Evolutionary conservation across 768 basidiomycete genomes (phyloP), one percentile per base, ranked within the genome.

Genomic region (Collybia sp.): DNA sequence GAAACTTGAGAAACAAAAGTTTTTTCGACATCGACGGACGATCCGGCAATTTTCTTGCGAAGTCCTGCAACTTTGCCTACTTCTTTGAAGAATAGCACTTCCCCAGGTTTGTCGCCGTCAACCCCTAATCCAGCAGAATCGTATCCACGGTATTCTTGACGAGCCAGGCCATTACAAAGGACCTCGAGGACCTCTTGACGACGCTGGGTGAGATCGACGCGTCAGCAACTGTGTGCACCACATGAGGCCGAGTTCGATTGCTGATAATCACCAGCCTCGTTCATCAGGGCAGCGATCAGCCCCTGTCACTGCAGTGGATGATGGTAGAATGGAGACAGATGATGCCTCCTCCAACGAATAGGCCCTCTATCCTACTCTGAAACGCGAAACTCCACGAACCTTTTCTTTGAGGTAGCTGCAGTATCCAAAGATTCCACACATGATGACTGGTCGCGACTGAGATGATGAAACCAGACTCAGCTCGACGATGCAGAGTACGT

Each of bases 371-470:
- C 25, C 25, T 25, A 25, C 25, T 25, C 8, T 25, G 25, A 25
- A 25, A 25, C 25, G 8, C 25, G 25, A 25, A 30, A 53, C 31
- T 44, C 39, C 39, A 70, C 85, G 45, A 44, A 90, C 91, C 82
- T 93, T 94, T 72, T 97, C 94, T 69, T 86, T 86, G 63, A 98
- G 77, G 75, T 70, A 97, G 67, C 82, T 94, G 76, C 91, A 93
- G 71, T 96, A 98, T 46, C 78, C 89, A 65, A 98, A 97, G 71
- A 97, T 97, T 69, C 94, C 94, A 70, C 90, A 93, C 90, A 91
- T 92, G 47, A 54, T 67, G 44, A 44, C 34, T 35, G 31, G 12
- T 39, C 15, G 34, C 5, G 31, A 39, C 15, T 38, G 40, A 13
- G 5, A 43, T 5, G 18, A 25, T 42, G 31, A 38, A 33, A 11